Evolutionary conservation across 2,329 filamentous ascomycete species (phyloP).

Genomic region (Bipolaris oryzae): DNA sequence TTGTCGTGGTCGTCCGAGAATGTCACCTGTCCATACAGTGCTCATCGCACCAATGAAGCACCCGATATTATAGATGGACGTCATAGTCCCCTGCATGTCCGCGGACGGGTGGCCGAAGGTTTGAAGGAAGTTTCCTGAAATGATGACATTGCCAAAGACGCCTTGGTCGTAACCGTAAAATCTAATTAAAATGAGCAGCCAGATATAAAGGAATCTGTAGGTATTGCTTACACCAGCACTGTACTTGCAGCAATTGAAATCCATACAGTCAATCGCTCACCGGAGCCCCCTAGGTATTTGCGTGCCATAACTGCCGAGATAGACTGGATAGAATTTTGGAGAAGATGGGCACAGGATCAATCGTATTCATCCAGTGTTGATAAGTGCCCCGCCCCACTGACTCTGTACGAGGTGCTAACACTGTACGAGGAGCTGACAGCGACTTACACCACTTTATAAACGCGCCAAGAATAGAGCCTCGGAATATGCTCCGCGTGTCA

Average conservation of each 20-base stretch:
- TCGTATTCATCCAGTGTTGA: not conserved
- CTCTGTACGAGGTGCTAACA: slow-evolving; percentile 9
- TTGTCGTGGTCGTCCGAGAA: slow-evolving; percentile 61
- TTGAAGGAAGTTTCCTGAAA: slow-evolving; percentile 38
- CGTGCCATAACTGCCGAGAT: slow-evolving; percentile 46
- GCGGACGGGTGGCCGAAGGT: slow-evolving; percentile 38
- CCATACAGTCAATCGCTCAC: slow-evolving; percentile 59
- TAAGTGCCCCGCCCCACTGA: slow-evolving; percentile 2
- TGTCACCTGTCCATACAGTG: slow-evolving; percentile 60
- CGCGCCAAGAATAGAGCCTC: slow-evolving; percentile 5
- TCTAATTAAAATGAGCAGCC: not conserved
- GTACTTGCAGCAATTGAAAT: slow-evolving; percentile 59
- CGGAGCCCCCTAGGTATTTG: slow-evolving; percentile 59
- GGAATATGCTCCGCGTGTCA: slow-evolving; percentile 15
- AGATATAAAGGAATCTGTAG: not conserved
- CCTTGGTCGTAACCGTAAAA: slow-evolving; percentile 55
- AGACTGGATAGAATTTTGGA: not conserved
- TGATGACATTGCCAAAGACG: slow-evolving; percentile 46
- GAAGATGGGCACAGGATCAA: not conserved
- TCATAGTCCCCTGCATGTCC: slow-evolving; percentile 49
- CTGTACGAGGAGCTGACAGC: not conserved
- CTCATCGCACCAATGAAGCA: slow-evolving; percentile 54
- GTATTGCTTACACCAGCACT: slow-evolving; percentile 48
- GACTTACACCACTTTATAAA: slow-evolving; percentile 19
- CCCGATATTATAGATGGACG: slow-evolving; percentile 52